These are phyloP conservation scores for Alternaria atra DNA, from an alignment of 2,329 filamentous ascomycete genomes.

Conservation along the genomic window DNA sequence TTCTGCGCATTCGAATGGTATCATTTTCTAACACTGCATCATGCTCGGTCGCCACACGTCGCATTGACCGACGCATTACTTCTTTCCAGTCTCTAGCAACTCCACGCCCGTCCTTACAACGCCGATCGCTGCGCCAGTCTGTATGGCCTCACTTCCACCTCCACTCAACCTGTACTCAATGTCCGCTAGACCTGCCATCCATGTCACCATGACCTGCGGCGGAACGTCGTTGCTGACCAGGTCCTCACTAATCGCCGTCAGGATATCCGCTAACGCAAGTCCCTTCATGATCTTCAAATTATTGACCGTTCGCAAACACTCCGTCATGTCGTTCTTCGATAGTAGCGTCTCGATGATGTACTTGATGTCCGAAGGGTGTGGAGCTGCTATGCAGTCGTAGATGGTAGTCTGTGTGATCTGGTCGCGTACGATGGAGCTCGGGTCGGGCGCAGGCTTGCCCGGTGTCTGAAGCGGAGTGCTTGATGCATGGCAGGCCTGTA, in stretches of 20 bases:
- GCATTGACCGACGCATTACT: constrained; percentile 10
- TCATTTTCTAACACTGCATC: constrained; percentile 11
- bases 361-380: constrained; percentile 86
- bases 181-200: constrained; percentile 90
- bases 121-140: constrained; percentile 92
- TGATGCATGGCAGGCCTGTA: constrained; percentile 95
- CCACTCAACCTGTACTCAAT: constrained; percentile 91
- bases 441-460: constrained; percentile 57
- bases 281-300: constrained; percentile 86
- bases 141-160: constrained; percentile 84
- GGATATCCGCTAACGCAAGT: constrained; percentile 90
- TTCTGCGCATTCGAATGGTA: constrained; percentile 14
- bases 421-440: constrained; percentile 75
- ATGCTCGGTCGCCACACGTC: neutral
- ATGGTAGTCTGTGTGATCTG: constrained; percentile 91
- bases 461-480: constrained; percentile 69
- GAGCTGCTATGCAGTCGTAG: constrained; percentile 96
- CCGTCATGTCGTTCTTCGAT: constrained; percentile 84
- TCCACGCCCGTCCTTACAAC: constrained; percentile 88
- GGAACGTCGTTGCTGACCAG: constrained; percentile 83
- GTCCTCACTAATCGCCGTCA: constrained; percentile 86
- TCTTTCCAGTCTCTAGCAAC: constrained; percentile 57
- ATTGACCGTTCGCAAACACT: constrained; percentile 87
- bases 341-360: constrained; percentile 86
- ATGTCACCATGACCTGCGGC: constrained; percentile 85